These are phyloP conservation scores for Eutrema japonicum DNA, from an alignment of 345 rosid species.

Conservation along the genomic window DNA sequence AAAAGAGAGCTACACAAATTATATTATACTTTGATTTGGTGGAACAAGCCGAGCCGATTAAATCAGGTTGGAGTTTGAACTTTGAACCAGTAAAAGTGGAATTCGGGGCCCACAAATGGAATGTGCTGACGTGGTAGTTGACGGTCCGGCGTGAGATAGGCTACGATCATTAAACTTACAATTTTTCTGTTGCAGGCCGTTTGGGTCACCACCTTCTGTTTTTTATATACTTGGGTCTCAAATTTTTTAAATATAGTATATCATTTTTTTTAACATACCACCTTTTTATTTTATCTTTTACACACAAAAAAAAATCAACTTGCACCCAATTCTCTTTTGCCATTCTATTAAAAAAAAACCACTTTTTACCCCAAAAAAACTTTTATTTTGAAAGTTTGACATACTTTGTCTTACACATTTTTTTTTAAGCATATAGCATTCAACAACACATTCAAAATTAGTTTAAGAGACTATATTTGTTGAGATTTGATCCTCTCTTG, in stretches of 20 bases:
- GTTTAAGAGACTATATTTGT: background rate
- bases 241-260: background rate
- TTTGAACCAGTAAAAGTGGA: slow-evolving; percentile 43
- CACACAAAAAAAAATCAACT: no score
- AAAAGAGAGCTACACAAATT: no score
- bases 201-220: slow-evolving; percentile 12
- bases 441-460: background rate
- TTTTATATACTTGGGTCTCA: slow-evolving; percentile 4
- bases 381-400: no score
- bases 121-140: slow-evolving; percentile 59
- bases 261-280: background rate
- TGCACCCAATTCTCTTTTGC: no score
- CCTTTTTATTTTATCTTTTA: no score
- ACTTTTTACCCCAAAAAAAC: no score
- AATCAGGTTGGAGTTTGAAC: slow-evolving; percentile 1
- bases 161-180: slow-evolving; percentile 65
- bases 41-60: slow-evolving; percentile 1
- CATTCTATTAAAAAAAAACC: no score
- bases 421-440: background rate
- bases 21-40: no score
- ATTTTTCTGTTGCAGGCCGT: slow-evolving; percentile 17
- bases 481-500: no score
- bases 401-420: no score
- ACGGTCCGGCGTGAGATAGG: slow-evolving; percentile 75
- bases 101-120: slow-evolving; percentile 50